Conservation (phyloP, 352 stramenopile genomes). For the Globisporangium viniferum region DNA sequence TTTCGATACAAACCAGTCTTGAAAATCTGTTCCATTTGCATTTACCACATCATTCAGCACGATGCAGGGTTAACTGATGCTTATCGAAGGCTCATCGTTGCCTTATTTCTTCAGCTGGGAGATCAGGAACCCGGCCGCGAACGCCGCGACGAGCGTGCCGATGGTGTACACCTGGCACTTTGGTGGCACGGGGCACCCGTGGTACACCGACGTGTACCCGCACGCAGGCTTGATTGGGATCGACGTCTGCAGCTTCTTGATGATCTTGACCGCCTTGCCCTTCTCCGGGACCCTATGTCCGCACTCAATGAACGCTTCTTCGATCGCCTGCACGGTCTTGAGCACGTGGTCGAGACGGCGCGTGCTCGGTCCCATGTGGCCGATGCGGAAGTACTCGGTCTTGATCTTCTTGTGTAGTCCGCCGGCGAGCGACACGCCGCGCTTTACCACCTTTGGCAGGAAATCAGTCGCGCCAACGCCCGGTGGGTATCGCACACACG, state of each 20-base stretch:
- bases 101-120: conserved; percentile 51
- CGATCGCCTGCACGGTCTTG: conserved; percentile 73
- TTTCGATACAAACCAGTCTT: neutral
- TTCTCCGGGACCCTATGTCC: conserved; percentile 58
- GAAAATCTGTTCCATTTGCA: conserved; percentile 4
- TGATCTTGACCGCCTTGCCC: conserved; percentile 50
- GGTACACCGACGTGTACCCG: conserved; percentile 36
- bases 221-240: conserved; percentile 55
- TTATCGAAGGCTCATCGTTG: neutral
- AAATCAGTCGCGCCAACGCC: conserved; percentile 66
- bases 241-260: conserved; percentile 45
- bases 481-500: conserved; percentile 68
- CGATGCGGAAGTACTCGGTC: conserved; percentile 83
- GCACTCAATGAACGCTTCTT: conserved; percentile 67
- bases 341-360: conserved; percentile 68
- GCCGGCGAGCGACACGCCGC: conserved; percentile 68
- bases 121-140: conserved; percentile 57
- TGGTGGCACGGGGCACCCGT: conserved; percentile 63
- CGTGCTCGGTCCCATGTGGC: conserved; percentile 79
- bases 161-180: conserved; percentile 71
- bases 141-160: conserved; percentile 49
- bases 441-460: conserved; percentile 66
- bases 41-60: neutral
- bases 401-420: conserved; percentile 81
- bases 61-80: neutral